Evolutionary conservation across 371 early-diverging fungal genomes (phyloP), one percentile per base, ranked within the genome.

Genomic region (Cokeromyces recurvatus): DNA sequence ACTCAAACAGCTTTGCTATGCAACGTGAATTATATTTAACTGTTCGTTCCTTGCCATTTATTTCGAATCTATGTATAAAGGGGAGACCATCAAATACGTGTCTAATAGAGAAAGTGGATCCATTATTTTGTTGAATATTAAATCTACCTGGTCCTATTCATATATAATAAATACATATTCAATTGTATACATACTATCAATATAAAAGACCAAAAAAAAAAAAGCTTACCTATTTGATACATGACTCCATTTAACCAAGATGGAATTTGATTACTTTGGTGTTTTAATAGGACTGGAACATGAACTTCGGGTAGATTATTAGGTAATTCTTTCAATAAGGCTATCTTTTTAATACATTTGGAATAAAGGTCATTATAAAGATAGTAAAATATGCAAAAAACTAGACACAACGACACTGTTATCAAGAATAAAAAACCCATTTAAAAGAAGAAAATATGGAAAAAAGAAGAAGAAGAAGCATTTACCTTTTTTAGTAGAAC

Each of bases 41-140:
- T 12, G 43, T 32, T 23, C 68, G 58, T 1, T 42, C 31, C 1
- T 21, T n/a, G 2, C 64, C 53, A 7, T 53, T 51, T 8, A 73
- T 29, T 29, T 62, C 56, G 34, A 73, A 60, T 0, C 73, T 66
- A 37, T 73, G 69, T 21, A 68, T 48, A 36, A 62, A 60, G 2
- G 69, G 63, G 16, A 68, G 51, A 0, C 73, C 73, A 34, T 73
- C 73, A 51, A 73, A 73, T 2, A 66, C 66, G 43, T 73, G 73
- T 2, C 54, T 53, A 21, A 73, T 68, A 20, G 46, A 24, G 24
- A 59, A 57, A 1, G 43, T 38, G 3, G 55, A 16, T 2, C 62
- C 67, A 38, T 58, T 57, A 2, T 62, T 43, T 27, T 41, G 43
- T 14, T 55, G 45, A 11, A 73, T 51, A 14, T 68, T 56, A 25